A percentile compares a stretch with the other conserved stretches of the same genome.
These are phyloP conservation scores for Colletotrichum coccodes DNA, from an alignment of 2,329 filamentous ascomycete species.

Conservation along the genomic window DNA sequence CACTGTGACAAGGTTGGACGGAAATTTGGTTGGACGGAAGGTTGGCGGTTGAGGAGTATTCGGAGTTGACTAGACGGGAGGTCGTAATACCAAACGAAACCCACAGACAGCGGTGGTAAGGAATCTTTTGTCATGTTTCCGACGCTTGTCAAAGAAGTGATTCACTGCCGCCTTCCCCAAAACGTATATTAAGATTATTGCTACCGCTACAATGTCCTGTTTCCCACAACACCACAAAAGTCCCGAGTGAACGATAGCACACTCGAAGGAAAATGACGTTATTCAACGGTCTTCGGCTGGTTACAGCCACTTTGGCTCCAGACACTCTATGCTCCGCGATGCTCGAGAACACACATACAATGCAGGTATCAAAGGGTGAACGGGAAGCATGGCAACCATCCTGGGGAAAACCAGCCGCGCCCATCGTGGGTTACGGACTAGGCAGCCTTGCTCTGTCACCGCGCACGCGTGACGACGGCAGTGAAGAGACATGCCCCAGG, in stretches of 20 bases:
- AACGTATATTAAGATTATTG: neutral
- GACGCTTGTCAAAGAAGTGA: neutral
- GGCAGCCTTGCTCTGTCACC: neutral
- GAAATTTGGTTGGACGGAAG: neutral
- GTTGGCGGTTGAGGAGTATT: slow-evolving; percentile 9
- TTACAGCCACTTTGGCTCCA: neutral
- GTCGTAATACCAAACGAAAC: slow-evolving; percentile 22
- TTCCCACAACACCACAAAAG: neutral
- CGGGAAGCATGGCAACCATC: neutral
- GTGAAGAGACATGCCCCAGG: slow-evolving; percentile 3
- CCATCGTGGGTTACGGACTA: neutral
- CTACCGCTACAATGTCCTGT: neutral
- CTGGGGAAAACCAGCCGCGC: neutral
- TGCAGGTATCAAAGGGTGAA: no score
- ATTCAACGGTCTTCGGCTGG: neutral
- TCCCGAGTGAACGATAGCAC: neutral
- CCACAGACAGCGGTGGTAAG: slow-evolving; percentile 5
- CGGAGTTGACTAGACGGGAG: slow-evolving; percentile 29
- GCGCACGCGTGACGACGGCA: neutral
- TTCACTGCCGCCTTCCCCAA: neutral
- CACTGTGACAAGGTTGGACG: neutral
- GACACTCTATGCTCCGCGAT: neutral
- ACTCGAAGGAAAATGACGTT: neutral
- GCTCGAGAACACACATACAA: neutral
- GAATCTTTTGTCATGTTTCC: neutral